Evolutionary conservation across 495 filamentous ascomycete genomes (phyloP).

Genomic region (Polyplosphaeria fusca): DNA sequence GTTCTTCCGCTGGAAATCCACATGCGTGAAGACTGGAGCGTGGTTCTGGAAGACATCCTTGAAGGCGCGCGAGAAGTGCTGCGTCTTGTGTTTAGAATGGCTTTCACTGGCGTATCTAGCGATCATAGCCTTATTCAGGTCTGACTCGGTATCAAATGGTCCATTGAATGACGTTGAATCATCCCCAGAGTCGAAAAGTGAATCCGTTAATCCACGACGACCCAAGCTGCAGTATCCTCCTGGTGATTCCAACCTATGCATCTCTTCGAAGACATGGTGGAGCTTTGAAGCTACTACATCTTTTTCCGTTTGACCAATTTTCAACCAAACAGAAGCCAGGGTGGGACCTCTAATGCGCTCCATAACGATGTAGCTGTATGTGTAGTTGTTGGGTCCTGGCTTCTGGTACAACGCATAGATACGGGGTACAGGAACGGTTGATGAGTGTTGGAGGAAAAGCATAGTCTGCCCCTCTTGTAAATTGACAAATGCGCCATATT

Average conservation of each 20-base stretch:
- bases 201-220: slow-evolving; percentile 38
- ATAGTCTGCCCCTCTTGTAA: slow-evolving; percentile 44
- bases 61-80: slow-evolving; percentile 25
- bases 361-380: slow-evolving; percentile 43
- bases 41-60: slow-evolving; percentile 19
- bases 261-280: slow-evolving; percentile 37
- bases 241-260: slow-evolving; percentile 40
- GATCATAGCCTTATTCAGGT: slow-evolving; percentile 29
- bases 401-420: slow-evolving; percentile 43
- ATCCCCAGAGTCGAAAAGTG: slow-evolving; percentile 35
- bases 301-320: slow-evolving; percentile 37
- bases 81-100: slow-evolving; percentile 20
- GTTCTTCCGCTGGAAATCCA: slow-evolving; percentile 40
- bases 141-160: slow-evolving; percentile 38
- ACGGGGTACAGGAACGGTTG: slow-evolving; percentile 39
- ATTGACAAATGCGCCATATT: slow-evolving; percentile 40
- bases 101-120: slow-evolving; percentile 15
- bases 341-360: slow-evolving; percentile 40
- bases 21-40: slow-evolving; percentile 29
- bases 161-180: slow-evolving; percentile 33
- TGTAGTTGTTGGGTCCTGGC: slow-evolving; percentile 27
- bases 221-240: slow-evolving; percentile 43
- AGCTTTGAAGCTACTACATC: slow-evolving; percentile 36
- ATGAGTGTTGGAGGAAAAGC: slow-evolving; percentile 41
- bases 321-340: slow-evolving; percentile 39